Evolutionary conservation across 257 asterid genomes (phyloP), one percentile per base, ranked within the genome.

Genomic region (Scutellaria minor): DNA sequence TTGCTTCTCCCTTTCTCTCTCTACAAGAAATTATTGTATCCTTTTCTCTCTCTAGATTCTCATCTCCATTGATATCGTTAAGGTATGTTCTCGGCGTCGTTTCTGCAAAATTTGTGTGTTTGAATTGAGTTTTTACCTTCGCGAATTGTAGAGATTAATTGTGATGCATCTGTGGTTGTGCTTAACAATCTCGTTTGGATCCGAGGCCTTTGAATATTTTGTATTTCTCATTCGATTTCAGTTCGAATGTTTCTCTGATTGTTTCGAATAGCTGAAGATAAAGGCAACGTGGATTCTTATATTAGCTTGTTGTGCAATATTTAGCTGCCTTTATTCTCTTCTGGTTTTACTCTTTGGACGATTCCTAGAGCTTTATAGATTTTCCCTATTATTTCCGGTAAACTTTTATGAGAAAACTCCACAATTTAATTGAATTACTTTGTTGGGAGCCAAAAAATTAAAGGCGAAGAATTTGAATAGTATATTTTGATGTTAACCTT

Each of bases 161-260:
- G 37, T 54, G 72, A 18, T 75, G 68, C 35, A 50, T 68, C 65
- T 61, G 53, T 46, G 50, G 10, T 27, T 24, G 61, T 42, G 39
- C 51, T 70, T 59, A 11, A 22, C 27, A 40, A 1, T 5, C 40
- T 6, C 9, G 57, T 63, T 66, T 52, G 62, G 83, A 79, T 83
- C 81, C 61, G 71, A 39, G 66, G 66, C 73, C 22, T 47, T 76
- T 72, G 40, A 2, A 58, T 6, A 3, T 73, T 58, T 69, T 54
- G 8, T 4, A 0, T 7, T 51, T 68, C 45, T 14, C 7, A 0
- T 62, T 31, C 9, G 0, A 31, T 31, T 31, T 31, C 4, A 31
- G 37, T 31, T 31, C 5, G 37, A 31, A 31, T 55, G 58, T 48
- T 20, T 18, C n/a, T 31, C 12, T 42, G n/a, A 22, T 50, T 48